Evolutionary conservation across 2,329 filamentous ascomycete species (phyloP), one percentile per base, ranked within the genome.

Genomic region (Cercospora berteroae): DNA sequence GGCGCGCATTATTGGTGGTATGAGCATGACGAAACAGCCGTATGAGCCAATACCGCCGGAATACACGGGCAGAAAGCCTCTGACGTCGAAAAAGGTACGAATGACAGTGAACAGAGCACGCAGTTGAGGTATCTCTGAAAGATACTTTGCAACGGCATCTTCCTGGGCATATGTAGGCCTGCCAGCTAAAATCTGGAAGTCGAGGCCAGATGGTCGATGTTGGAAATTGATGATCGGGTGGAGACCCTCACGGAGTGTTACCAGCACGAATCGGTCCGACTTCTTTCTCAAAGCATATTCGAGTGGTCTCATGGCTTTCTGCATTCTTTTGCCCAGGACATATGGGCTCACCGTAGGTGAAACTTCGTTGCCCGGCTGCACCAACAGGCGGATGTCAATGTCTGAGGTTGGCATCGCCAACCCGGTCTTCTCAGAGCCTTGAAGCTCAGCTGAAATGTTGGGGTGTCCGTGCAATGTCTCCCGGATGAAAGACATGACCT

Each of bases 21-120:
- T 83, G 18, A 88, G 76, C 80, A 88, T 84, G 78, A 87, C 84
- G 72, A 87, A 81, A 9, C 87, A 77, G 12, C 82, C 79, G 72
- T 88, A 87, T 0, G 85, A 83, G 16, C 82, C 82, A 36, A 88
- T 76, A 1, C 85, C 84, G n/a, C 82, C 82, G 3, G 75, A 72
- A 63, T 77, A 81, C 18, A 83, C 80, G 62, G 84, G 81, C 33
- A 81, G 80, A 2, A 89, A 74, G 25, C 80, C 80, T 44, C 84
- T 81, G 23, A 83, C 77, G 61, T 85, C 80, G 48, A 89, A 78
- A 16, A 82, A 78, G 60, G 83, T 79, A 69, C 85, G 85, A 27
- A 86, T 66, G 10, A 84, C 73, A 31, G 80, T 76, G 72, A 85
- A 88, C 8, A 89, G 69, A 9, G 81, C 74, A 12, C 77, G 78